Percentiles rank a stretch among this genome's conserved stretches.
Evolutionary conservation across 768 basidiomycete genomes (phyloP).

Genomic region (Gyrodon lividus): DNA sequence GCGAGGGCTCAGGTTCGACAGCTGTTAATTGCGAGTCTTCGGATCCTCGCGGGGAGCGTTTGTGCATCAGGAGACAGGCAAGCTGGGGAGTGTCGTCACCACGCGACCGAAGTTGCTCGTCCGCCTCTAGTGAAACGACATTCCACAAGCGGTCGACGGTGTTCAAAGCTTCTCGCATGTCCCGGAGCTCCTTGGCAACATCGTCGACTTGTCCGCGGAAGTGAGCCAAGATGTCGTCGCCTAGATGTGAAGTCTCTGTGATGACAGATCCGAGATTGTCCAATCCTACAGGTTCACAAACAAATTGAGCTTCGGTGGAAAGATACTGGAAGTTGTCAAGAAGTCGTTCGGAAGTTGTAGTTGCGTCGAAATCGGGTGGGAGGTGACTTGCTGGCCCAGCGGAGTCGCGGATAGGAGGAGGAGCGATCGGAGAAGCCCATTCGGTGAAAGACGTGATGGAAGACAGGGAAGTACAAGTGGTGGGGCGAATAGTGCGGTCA

Average conservation of each 20-base stretch:
- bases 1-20: slow-evolving; percentile 30
- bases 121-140: slow-evolving; percentile 42
- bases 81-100: slow-evolving; percentile 7
- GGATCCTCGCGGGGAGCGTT: slow-evolving; percentile 56
- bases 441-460: slow-evolving; percentile 51
- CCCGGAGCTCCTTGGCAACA: slow-evolving; percentile 46
- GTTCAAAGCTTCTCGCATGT: slow-evolving; percentile 45
- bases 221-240: slow-evolving; percentile 45
- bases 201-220: slow-evolving; percentile 57
- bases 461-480: slow-evolving; percentile 39
- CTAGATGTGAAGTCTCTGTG: slow-evolving; percentile 46
- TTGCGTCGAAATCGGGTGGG: slow-evolving; percentile 45
- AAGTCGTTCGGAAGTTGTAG: slow-evolving; percentile 44
- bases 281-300: slow-evolving; percentile 38
- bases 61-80: slow-evolving; percentile 17
- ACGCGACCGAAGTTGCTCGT: slow-evolving; percentile 37
- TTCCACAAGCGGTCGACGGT: slow-evolving; percentile 45
- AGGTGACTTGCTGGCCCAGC: slow-evolving; percentile 37
- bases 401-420: slow-evolving; percentile 17
- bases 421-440: slow-evolving; percentile 18
- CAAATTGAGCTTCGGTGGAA: slow-evolving; percentile 41
- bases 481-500: slow-evolving; percentile 51
- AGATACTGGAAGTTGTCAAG: slow-evolving; percentile 55
- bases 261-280: slow-evolving; percentile 45
- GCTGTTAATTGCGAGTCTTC: slow-evolving; percentile 62